Evolutionary conservation across 805 yeast genomes (phyloP).

Genomic region (Kuraishia cidri): DNA sequence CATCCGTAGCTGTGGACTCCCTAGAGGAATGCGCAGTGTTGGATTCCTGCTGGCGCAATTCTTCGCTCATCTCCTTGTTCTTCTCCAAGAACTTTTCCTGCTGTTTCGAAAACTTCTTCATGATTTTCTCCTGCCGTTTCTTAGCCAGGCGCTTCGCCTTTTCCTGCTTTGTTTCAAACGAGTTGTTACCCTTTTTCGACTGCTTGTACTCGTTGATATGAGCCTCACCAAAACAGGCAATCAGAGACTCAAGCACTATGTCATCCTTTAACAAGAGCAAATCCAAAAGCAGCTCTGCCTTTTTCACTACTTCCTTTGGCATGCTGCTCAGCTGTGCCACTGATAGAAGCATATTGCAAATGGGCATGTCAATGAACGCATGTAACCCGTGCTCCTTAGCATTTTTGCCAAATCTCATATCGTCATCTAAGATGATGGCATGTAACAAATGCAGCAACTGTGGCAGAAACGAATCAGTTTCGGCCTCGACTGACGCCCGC

Average conservation of each 20-base stretch:
- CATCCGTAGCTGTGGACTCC: constrained; percentile 12
- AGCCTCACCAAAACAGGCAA: constrained; percentile 48
- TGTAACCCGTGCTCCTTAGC: constrained; percentile 18
- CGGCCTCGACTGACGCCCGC: constrained; percentile 37
- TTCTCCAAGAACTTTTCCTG: constrained; percentile 31
- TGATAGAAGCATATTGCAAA: constrained; percentile 44
- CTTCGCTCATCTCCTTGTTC: constrained; percentile 21
- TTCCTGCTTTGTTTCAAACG: constrained; percentile 45
- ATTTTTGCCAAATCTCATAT: constrained; percentile 17
- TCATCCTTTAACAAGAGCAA: constrained; percentile 38
- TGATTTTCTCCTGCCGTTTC: constrained; percentile 49
- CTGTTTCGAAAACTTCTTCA: constrained; percentile 54
- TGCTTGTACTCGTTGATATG: constrained; percentile 40
- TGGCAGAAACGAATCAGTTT: constrained; percentile 46
- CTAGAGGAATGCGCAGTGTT: no score
- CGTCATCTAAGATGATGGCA: constrained; percentile 36
- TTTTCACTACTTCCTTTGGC: constrained; percentile 36
- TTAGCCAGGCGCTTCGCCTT: constrained; percentile 48
- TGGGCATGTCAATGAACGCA: constrained; percentile 41
- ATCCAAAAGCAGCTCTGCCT: constrained; percentile 52
- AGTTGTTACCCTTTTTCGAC: constrained; percentile 31
- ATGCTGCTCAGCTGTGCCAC: constrained; percentile 38
- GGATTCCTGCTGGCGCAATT: no score
- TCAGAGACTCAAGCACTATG: constrained; percentile 38
- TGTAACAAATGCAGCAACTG: constrained; percentile 62